These are phyloP conservation scores for Debaryomyces nepalensis DNA, from an alignment of 1,139 yeast species.

Conservation along the genomic window DNA sequence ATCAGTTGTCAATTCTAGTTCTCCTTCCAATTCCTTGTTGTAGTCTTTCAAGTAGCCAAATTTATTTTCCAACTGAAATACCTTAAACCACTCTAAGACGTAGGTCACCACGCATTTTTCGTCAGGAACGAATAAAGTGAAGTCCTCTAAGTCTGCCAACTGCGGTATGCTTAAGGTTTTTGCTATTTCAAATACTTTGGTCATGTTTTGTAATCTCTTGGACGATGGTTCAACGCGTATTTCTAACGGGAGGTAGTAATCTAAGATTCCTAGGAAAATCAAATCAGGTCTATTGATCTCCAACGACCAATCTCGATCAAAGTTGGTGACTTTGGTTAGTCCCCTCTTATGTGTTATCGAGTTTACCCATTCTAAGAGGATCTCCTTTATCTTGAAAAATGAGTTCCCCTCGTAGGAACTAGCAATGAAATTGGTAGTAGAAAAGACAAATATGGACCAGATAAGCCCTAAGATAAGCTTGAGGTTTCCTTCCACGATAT, in stretches of 20 bases:
- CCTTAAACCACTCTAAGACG: slow-evolving; percentile 68
- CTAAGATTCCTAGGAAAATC: slow-evolving; percentile 31
- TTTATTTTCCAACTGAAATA: slow-evolving; percentile 37
- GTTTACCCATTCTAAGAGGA: slow-evolving; percentile 43
- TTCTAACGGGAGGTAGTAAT: slow-evolving; percentile 31
- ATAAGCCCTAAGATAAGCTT: slow-evolving; percentile 67
- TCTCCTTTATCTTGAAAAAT: slow-evolving; percentile 35
- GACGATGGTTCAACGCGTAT: slow-evolving; percentile 7
- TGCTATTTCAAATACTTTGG: slow-evolving; percentile 26
- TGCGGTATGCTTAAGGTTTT: slow-evolving; percentile 57
- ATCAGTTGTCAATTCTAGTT: background rate
- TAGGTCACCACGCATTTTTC: slow-evolving; percentile 70
- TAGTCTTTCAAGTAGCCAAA: background rate
- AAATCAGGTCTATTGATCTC: slow-evolving; percentile 36
- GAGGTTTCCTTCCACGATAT: slow-evolving; percentile 64
- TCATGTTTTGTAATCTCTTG: slow-evolving; percentile 35
- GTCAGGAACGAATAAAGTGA: slow-evolving; percentile 57
- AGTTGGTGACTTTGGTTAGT: slow-evolving; percentile 30
- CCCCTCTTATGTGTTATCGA: slow-evolving; percentile 25
- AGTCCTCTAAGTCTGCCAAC: slow-evolving; percentile 64
- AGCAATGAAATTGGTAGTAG: slow-evolving; percentile 40
- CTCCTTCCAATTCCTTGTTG: background rate
- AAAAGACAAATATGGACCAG: slow-evolving; percentile 63
- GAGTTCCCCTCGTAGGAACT: slow-evolving; percentile 39
- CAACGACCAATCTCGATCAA: slow-evolving; percentile 46